Evolutionary conservation across 169 alveolate species (phyloP).

Genomic region (Cryptosporidium muris): DNA sequence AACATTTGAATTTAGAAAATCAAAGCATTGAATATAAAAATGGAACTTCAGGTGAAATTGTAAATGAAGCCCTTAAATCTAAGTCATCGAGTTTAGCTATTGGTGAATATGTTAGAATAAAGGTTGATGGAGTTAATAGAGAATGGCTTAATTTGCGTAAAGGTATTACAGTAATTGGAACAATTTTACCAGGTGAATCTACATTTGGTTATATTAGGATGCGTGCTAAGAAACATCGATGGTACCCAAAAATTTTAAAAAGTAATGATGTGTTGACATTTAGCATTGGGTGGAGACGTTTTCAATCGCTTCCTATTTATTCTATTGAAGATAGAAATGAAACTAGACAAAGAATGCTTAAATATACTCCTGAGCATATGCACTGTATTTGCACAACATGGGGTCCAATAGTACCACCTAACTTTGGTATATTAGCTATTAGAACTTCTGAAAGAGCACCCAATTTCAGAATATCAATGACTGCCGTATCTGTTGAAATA

Average conservation of each 20-base stretch:
- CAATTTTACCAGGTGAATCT: constrained; percentile 83
- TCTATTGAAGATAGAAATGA: constrained; percentile 94
- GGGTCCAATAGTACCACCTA: constrained; percentile 95
- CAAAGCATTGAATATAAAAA: constrained; percentile 5
- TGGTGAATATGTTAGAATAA: constrained; percentile 91
- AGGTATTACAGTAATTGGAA: constrained; percentile 79
- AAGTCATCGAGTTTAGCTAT: constrained; percentile 74
- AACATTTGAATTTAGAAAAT: constrained; percentile 6
- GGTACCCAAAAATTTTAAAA: constrained; percentile 97
- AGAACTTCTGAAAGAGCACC: constrained; percentile 82
- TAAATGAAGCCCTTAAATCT: constrained; percentile 74
- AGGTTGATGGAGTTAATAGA: constrained; percentile 79
- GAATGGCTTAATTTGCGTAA: constrained; percentile 51
- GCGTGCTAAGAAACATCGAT: constrained; percentile 90
- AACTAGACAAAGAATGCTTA: constrained; percentile 79
- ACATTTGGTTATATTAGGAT: constrained; percentile 86
- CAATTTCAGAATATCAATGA: constrained; percentile 93
- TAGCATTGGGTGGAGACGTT: constrained; percentile 99
- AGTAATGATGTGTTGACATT: constrained; percentile 95
- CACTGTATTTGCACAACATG: constrained; percentile 94
- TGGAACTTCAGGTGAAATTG: constrained; percentile 80
- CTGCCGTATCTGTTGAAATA: constrained; percentile 94
- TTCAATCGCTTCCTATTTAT: constrained; percentile 95
- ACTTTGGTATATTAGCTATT: constrained; percentile 87
- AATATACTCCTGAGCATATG: constrained; percentile 98